Evolutionary conservation across 768 basidiomycete genomes (phyloP).

Genomic region (Trametes villosa): DNA sequence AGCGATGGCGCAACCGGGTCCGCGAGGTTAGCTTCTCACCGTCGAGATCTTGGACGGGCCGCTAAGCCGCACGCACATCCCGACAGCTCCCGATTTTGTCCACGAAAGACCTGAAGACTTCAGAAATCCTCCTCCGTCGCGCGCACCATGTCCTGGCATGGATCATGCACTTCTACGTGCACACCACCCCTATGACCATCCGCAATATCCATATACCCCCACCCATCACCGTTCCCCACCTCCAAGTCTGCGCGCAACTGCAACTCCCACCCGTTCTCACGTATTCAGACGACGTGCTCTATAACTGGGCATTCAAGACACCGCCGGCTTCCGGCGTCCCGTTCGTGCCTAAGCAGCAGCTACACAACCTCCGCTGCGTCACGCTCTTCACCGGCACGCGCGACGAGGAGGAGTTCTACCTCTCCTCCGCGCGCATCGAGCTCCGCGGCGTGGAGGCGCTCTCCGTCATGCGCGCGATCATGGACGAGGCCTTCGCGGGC

Average conservation of each 20-base stretch:
- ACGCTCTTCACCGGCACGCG: slow-evolving; percentile 77
- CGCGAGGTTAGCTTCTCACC: slow-evolving; percentile 39
- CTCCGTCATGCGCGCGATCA: slow-evolving; percentile 79
- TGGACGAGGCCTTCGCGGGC: slow-evolving; percentile 87
- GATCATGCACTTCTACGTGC: slow-evolving; percentile 61
- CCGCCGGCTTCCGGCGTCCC: slow-evolving; percentile 18
- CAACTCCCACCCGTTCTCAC: slow-evolving; percentile 88
- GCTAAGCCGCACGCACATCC: background rate
- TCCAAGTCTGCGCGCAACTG: slow-evolving; percentile 69
- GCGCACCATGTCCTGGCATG: slow-evolving; percentile 60
- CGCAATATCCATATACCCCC: slow-evolving; percentile 63
- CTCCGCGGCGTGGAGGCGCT: slow-evolving; percentile 83
- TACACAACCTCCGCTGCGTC: slow-evolving; percentile 64
- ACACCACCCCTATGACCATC: slow-evolving; percentile 38
- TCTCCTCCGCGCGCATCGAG: slow-evolving; percentile 86
- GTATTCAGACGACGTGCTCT: slow-evolving; percentile 90
- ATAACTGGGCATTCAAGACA: slow-evolving; percentile 66
- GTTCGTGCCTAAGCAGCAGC: slow-evolving; percentile 41
- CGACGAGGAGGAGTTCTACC: slow-evolving; percentile 88
- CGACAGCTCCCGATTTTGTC: slow-evolving; percentile 46
- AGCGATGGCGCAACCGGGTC: slow-evolving; percentile 48
- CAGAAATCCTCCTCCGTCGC: slow-evolving; percentile 53
- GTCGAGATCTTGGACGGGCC: background rate
- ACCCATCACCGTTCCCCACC: slow-evolving; percentile 72
- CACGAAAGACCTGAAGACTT: slow-evolving; percentile 39